Conservation (phyloP, 768 basidiomycete genomes). For the Panaeolus cyanescens region DNA sequence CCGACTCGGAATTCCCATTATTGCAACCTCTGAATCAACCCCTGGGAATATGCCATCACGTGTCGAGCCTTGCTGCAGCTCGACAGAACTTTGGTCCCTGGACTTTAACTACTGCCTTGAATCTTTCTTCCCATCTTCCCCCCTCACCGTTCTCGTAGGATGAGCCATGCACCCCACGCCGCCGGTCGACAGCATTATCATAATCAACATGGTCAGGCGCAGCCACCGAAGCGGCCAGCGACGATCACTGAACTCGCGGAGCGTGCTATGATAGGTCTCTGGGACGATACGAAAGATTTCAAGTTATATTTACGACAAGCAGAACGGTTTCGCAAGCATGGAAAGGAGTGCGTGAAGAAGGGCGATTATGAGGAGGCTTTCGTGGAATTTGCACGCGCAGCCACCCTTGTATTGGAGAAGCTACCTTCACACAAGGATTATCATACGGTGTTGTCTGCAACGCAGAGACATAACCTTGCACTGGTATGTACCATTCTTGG, state of each 20-base stretch:
- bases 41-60: background rate
- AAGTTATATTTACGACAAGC: constrained; percentile 70
- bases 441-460: constrained; percentile 47
- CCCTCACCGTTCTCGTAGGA: background rate
- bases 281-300: constrained; percentile 59
- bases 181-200: background rate
- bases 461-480: constrained; percentile 68
- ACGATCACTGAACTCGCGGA: constrained; percentile 70
- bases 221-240: constrained; percentile 39
- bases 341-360: constrained; percentile 43
- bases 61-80: background rate
- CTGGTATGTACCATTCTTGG: constrained; percentile 50
- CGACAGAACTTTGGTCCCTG: background rate
- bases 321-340: constrained; percentile 61
- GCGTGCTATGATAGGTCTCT: constrained; percentile 54
- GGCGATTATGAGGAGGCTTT: constrained; percentile 74
- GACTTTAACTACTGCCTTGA: background rate
- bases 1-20: background rate
- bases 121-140: background rate
- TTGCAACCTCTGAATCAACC: too few species aligned
- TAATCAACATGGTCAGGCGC: background rate
- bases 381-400: constrained; percentile 70
- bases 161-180: constrained; percentile 13
- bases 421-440: constrained; percentile 77
- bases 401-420: constrained; percentile 77